Percentiles rank a stretch among this genome's conserved stretches.
These are phyloP conservation scores for Trypanosoma congolense DNA, from an alignment of 208 protist species.

Conservation along the genomic window DNA sequence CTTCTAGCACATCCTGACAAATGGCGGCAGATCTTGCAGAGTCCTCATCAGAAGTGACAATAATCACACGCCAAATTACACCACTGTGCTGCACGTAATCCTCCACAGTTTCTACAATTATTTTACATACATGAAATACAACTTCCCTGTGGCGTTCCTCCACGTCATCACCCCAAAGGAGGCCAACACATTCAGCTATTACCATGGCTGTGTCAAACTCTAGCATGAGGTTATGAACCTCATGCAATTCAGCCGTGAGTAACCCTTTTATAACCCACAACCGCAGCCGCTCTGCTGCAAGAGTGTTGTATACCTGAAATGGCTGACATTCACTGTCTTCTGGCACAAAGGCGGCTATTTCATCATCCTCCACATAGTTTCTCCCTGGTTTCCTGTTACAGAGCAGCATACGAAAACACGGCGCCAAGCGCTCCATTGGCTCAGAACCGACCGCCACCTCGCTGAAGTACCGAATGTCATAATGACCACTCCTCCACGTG, in stretches of 20 bases:
- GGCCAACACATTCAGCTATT: slow-evolving; percentile 57
- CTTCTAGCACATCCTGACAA: slow-evolving; percentile 41
- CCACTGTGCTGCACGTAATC: slow-evolving; percentile 85
- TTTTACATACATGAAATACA: slow-evolving; percentile 77
- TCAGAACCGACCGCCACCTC: slow-evolving; percentile 28
- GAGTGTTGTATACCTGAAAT: slow-evolving; percentile 58
- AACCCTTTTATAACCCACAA: slow-evolving; percentile 80
- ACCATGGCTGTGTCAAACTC: slow-evolving; percentile 68
- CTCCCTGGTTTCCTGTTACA: slow-evolving; percentile 30
- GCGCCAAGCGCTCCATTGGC: slow-evolving; percentile 20
- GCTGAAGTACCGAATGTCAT: slow-evolving; percentile 47
- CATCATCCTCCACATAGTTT: slow-evolving; percentile 36
- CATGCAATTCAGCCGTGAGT: slow-evolving; percentile 59
- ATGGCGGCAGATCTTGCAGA: slow-evolving; percentile 13
- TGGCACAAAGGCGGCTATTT: slow-evolving; percentile 45
- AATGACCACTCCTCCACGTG: slow-evolving; percentile 55
- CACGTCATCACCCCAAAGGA: slow-evolving; percentile 51
- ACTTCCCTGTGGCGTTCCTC: slow-evolving; percentile 36
- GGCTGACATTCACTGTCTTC: slow-evolving; percentile 37
- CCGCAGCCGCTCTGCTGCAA: slow-evolving; percentile 70
- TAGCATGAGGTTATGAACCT: slow-evolving; percentile 58
- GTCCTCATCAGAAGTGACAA: slow-evolving; percentile 45
- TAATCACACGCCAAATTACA: slow-evolving; percentile 69
- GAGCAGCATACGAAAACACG: slow-evolving; percentile 65
- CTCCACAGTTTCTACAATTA: slow-evolving; percentile 81